A percentile compares a stretch with the other conserved stretches of the same genome.
Conservation (phyloP, 495 filamentous ascomycete genomes). For the Penicillium tannophilum region DNA sequence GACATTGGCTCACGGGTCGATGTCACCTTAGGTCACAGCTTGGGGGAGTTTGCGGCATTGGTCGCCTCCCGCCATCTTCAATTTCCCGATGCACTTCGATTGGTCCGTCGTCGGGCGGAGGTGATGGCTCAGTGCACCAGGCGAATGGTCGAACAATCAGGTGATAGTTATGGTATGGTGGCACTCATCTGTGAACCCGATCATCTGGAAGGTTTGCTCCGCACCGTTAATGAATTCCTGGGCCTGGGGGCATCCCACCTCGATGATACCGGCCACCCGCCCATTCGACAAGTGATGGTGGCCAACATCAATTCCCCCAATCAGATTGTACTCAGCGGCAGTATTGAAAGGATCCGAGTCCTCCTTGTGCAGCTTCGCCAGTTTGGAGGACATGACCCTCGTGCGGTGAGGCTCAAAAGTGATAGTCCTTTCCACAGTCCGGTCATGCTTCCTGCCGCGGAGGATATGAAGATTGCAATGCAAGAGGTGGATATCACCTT, state of each 20-base stretch:
- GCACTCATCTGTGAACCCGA: slow-evolving; percentile 84
- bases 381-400: slow-evolving; percentile 90
- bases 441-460: slow-evolving; percentile 83
- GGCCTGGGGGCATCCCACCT: slow-evolving; percentile 61
- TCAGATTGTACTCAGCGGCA: slow-evolving; percentile 93
- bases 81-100: slow-evolving; percentile 73
- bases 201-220: slow-evolving; percentile 67
- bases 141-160: slow-evolving; percentile 60
- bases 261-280: slow-evolving; percentile 64
- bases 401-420: slow-evolving; percentile 83
- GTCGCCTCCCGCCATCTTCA: slow-evolving; percentile 77
- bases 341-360: slow-evolving; percentile 78
- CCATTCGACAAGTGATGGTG: slow-evolving; percentile 85
- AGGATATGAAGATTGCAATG: slow-evolving; percentile 68
- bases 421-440: slow-evolving; percentile 92
- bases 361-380: slow-evolving; percentile 88
- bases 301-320: slow-evolving; percentile 96
- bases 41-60: slow-evolving; percentile 94
- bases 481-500: slow-evolving; percentile 64
- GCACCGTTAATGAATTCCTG: slow-evolving; percentile 78
- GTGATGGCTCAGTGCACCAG: slow-evolving; percentile 78
- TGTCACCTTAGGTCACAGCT: slow-evolving; percentile 84
- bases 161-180: slow-evolving; percentile 86
- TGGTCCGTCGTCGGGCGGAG: slow-evolving; percentile 80
- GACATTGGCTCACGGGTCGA: slow-evolving; percentile 66